These are phyloP conservation scores for Mallotus repandus DNA, from an alignment of 441 rosid species.

Conservation along the genomic window DNA sequence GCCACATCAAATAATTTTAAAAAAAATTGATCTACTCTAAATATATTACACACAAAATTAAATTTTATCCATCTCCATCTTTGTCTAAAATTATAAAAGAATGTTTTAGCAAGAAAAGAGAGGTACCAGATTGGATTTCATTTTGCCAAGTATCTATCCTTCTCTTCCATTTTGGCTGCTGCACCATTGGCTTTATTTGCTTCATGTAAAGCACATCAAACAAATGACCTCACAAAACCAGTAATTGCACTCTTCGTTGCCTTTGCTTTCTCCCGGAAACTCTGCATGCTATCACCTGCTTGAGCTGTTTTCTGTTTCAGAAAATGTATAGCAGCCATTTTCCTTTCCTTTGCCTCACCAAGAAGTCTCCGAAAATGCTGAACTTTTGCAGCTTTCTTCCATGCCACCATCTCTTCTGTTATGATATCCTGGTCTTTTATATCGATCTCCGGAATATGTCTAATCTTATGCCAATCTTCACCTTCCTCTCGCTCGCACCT, in stretches of 20 bases:
- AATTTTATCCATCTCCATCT: too few relatives aligned
- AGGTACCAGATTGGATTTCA: not conserved
- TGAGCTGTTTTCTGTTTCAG: not conserved
- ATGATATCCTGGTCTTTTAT: not conserved
- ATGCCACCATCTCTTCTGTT: not conserved
- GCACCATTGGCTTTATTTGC: not conserved
- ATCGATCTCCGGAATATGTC: conserved; percentile 1
- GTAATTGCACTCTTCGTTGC: not conserved
- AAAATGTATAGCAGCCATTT: not conserved
- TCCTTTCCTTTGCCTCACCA: not conserved
- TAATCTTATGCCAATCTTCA: conserved; percentile 8
- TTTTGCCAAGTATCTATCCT: not conserved
- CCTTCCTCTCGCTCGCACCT: not conserved
- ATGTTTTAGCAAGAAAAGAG: too few relatives aligned
- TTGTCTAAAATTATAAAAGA: not conserved
- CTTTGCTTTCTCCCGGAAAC: not conserved
- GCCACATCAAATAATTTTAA: not conserved
- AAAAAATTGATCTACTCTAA: too few relatives aligned
- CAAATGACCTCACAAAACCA: not conserved
- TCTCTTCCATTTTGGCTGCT: not conserved
- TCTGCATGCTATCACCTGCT: not conserved
- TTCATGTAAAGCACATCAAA: not conserved
- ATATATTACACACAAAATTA: too few relatives aligned
- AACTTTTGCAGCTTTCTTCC: not conserved
- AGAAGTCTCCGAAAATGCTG: not conserved